Evolutionary conservation across 2,329 filamentous ascomycete genomes (phyloP).

Genomic region (Mycosphaerelloides madeirae): DNA sequence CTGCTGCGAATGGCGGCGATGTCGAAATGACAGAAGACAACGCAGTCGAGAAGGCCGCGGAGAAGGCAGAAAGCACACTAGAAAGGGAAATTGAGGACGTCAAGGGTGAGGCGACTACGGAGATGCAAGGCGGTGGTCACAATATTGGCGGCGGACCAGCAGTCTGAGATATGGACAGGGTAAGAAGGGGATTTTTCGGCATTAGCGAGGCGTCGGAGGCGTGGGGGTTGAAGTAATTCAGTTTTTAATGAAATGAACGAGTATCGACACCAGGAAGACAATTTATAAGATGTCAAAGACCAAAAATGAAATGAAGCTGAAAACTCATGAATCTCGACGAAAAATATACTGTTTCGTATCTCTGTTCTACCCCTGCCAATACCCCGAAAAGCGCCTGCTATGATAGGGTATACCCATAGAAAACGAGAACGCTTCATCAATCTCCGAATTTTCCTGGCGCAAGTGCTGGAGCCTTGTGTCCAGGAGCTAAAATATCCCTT

Average conservation of each 20-base stretch:
- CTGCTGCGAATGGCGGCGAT: slow-evolving; percentile 7
- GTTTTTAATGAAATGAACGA: too few species aligned
- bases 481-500: too few species aligned
- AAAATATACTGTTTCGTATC: too few species aligned
- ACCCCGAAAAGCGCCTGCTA: too few species aligned
- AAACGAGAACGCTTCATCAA: too few species aligned
- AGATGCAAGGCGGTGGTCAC: slow-evolving; percentile 21
- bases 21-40: slow-evolving; percentile 17
- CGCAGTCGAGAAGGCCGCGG: slow-evolving; percentile 12
- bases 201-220: slow-evolving; percentile 1
- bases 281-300: too few species aligned
- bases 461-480: too few species aligned
- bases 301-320: neutral
- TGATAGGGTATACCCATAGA: too few species aligned
- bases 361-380: too few species aligned
- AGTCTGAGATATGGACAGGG: slow-evolving; percentile 5
- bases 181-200: neutral
- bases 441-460: too few species aligned
- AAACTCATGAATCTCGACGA: neutral
- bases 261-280: too few species aligned
- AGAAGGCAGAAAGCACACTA: slow-evolving; percentile 28
- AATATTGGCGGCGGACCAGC: slow-evolving; percentile 16
- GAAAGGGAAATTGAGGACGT: slow-evolving; percentile 29
- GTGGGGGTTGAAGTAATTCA: too few species aligned
- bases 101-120: slow-evolving; percentile 28